Evolutionary conservation across 2,329 filamentous ascomycete genomes (phyloP), one percentile per base, ranked within the genome.

Genomic region (Aspergillus caelatus): DNA sequence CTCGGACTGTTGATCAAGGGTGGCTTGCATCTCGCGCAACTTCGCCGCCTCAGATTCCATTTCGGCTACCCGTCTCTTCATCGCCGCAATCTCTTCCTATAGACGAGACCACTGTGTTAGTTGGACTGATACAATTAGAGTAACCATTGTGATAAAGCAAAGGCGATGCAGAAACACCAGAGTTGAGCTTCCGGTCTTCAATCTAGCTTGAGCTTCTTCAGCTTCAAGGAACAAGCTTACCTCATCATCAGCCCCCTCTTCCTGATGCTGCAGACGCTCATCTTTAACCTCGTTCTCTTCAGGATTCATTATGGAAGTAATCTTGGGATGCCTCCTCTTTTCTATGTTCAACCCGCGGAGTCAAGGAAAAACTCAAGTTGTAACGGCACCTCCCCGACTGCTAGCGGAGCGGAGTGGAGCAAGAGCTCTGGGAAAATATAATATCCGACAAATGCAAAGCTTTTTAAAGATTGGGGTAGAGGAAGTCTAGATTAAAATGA

Each of bases 21-120:
- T 89, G 61, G 89, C 89, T 78, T 95, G 92, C 91, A 95, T 94
- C 79, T 94, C 92, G 69, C 92, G 88, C 60, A 95, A 85, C 80
- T 94, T 94, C 63, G 90, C 90, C 6, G 92, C 92, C 82, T 95
- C 92, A 73, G 92, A 91, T 81, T 95, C 92, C 92, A 95, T 95
- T 82, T 95, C 92, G 67, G 91, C 91, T 67, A 95, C 91, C 70
- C 91, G 86, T 73, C 87, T 86, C 85, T 94, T 95, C 92, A 95
- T 95, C 63, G 90, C 91, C 65, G 88, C 88, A 73, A 95, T 94
- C 79, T 95, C 92, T 85, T 94, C 85, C 85, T 88, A 63, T 58
- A 58, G 30, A 2, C 5, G 34, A 16, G 11, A 36, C n/a, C 58
- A 65, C n/a, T 48, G 55, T 39, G 28, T 67, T 62, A 67, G 60